Conservation (phyloP, 257 asterid genomes). For the Thymus mandschuricus region DNA sequence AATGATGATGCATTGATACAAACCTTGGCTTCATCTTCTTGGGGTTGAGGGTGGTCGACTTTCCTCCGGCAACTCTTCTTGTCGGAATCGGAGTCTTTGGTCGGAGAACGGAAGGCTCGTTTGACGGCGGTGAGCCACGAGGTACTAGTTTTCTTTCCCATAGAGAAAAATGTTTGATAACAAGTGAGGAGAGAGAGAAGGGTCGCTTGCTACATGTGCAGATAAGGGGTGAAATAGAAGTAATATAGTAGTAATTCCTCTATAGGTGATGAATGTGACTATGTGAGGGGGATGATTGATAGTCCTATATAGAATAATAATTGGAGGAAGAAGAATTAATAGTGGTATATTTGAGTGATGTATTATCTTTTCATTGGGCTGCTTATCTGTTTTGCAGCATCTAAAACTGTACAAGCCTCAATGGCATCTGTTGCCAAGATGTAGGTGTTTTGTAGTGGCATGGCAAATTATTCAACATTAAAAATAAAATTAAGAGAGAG, state of each 20-base stretch:
- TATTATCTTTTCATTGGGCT: conserved; percentile 25
- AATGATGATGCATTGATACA: not conserved
- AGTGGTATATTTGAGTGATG: conserved; percentile 4
- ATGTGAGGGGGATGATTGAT: conserved; percentile 28
- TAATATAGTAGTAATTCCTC: not conserved
- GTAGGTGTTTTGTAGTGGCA: conserved; percentile 67
- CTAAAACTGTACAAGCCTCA: conserved; percentile 42
- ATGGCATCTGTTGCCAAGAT: conserved; percentile 36
- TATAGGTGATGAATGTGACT: not conserved
- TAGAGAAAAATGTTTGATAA: conserved; percentile 19
- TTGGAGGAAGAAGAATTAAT: not conserved
- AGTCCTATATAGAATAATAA: conserved; percentile 24
- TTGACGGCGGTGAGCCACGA: conserved; percentile 94
- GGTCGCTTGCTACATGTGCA: conserved; percentile 35
- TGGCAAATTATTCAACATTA: conserved; percentile 28
- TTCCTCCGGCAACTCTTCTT: conserved; percentile 60
- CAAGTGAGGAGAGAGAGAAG: not conserved
- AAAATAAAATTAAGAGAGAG: conserved; percentile 17
- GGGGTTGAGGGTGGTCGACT: conserved; percentile 55
- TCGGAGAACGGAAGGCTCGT: conserved; percentile 89
- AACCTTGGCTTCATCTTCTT: conserved; percentile 68
- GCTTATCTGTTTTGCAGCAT: conserved; percentile 50
- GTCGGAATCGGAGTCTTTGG: conserved; percentile 64
- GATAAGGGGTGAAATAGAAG: not conserved
- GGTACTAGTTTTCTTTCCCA: conserved; percentile 71